phyloP scores from a whole-genome alignment of 805 yeast species.

The Wickerhamiella australiensis region DNA sequence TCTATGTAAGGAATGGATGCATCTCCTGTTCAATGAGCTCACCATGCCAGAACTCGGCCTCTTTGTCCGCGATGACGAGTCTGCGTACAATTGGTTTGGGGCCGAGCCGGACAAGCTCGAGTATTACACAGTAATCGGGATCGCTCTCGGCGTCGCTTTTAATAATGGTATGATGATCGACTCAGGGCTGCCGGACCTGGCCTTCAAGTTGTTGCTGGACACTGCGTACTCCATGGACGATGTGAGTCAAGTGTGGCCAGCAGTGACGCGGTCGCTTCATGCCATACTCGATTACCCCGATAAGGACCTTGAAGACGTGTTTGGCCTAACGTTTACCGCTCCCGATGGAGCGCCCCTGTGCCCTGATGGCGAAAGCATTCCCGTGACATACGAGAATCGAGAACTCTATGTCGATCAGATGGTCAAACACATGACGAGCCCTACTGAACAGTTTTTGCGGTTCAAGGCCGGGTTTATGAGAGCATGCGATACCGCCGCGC shows the following conservation, averaged over 20 bases:
- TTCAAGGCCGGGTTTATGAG: constrained; percentile 60
- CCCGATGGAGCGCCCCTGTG: constrained; percentile 49
- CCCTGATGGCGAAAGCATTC: constrained; percentile 41
- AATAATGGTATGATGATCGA: constrained; percentile 83
- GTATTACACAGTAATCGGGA: constrained; percentile 65
- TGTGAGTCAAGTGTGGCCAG: constrained; percentile 56
- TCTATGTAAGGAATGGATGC: constrained; percentile 85
- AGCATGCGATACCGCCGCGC: constrained; percentile 70
- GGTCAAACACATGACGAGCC: constrained; percentile 46
- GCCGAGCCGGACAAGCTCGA: constrained; percentile 19
- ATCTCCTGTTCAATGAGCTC: constrained; percentile 53
- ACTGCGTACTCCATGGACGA: constrained; percentile 50
- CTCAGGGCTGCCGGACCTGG: constrained; percentile 58
- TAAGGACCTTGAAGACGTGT: constrained; percentile 36
- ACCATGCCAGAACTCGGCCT: constrained; percentile 59
- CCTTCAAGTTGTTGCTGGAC: constrained; percentile 61
- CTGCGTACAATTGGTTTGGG: constrained; percentile 63
- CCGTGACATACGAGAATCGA: constrained; percentile 50
- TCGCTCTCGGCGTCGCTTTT: constrained; percentile 77
- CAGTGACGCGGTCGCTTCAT: constrained; percentile 41
- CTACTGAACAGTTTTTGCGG: constrained; percentile 41
- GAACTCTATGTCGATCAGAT: constrained; percentile 51
- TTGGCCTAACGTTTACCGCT: constrained; percentile 54
- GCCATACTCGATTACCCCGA: constrained; percentile 35
- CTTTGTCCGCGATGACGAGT: constrained; percentile 54